Evolutionary conservation across 768 basidiomycete genomes (phyloP), one percentile per base, ranked within the genome.

Genomic region (Boletus rex-veris): DNA sequence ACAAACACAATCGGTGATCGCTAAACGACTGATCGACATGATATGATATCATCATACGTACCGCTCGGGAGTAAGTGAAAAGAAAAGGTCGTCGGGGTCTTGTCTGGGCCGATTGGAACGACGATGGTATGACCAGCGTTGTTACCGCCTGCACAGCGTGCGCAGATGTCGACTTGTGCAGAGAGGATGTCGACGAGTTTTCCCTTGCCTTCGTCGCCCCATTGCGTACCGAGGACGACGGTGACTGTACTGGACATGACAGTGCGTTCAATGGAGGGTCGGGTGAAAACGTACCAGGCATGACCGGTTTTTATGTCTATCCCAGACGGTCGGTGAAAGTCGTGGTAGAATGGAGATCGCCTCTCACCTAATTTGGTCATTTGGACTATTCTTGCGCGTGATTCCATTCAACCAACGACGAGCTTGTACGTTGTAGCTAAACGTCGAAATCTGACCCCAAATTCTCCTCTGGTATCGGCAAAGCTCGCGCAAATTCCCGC

Each of bases 101-200:
- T 80, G 55, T 90, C 82, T 43, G 84, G 80, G 11, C 82, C 81
- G 24, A 82, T 70, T 6, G 87, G 85, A 6, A 85, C 91, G 58
- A 99, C 88, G 70, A 99, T 98, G 21, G 97, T 98, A 74, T 99
- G 97, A 3, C 97, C 97, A 21, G 97, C 97, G 69, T 99, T 99
- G 76, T 98, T 98, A 11, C 97, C 97, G 14, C 97, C 97, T 12
- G 97, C 97, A 69, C 93, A 98, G 44, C 97, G 83, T 18, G 94
- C 96, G 64, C 95, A 98, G 68, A 98, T 70, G 71, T 99, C 97
- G 54, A 82, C 79, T 40, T 95, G 82, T 14, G 88, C 90, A 37
- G 94, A 82, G 59, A 99, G 81, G 66, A 99, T 92, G 70, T 99
- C 97, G 54, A 97, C 97, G 52, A 99, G 84, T 75, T 99, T 98